Base-by-base conservation (phyloP, 2,329 filamentous ascomycete species). In the Hypoxylon sp. region DNA sequence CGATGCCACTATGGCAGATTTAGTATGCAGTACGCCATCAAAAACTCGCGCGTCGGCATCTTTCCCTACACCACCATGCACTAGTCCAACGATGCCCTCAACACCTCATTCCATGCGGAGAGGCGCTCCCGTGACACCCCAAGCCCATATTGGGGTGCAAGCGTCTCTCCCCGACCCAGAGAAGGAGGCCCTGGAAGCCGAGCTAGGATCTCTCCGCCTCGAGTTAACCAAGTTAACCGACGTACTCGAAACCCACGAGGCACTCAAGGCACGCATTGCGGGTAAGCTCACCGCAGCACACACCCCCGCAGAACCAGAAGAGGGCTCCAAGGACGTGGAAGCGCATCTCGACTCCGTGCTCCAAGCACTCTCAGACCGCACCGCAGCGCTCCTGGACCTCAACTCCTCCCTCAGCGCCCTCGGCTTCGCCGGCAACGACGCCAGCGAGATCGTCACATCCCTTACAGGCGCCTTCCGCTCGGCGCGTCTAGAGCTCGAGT, bases 401-500 rank as follows among this genome's bases (percentile, higher is more conserved):
- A 82, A 81, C 46, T 68, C 77, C 0, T 82, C 83, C 5, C 83
- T 90, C 32, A 74, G 73, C 7, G 74, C 76, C 0, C 81, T 90
- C 0, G 87, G 87, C 5, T 90, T 90, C 70, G 74, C 79, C 0
- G 83, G 85, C 0, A 67, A 71, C 6, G 84, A 87, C 65, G 82
- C 84, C 0, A 61, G 78, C n/a, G 83, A 84, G n/a, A 82, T 86
- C 62, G 74, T 90, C 6, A 67, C 79, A 1, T 81, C 83, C 0
- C 81, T 91, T 11, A 75, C 81, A 0, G 68, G 80, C 1, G 82
- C 84, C 1, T 86, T 91, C 78, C 85, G 88, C 19, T 77, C 84
- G 1, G 88, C 88, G 1, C 84, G 88, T 1, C 79, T 90, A 0
- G 88, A 90, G 71, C 83, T 90, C 2, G 88, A 90, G 75, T 89